Base-by-base conservation (phyloP, 306 rosid species). In the Malus sieversii region DNA sequence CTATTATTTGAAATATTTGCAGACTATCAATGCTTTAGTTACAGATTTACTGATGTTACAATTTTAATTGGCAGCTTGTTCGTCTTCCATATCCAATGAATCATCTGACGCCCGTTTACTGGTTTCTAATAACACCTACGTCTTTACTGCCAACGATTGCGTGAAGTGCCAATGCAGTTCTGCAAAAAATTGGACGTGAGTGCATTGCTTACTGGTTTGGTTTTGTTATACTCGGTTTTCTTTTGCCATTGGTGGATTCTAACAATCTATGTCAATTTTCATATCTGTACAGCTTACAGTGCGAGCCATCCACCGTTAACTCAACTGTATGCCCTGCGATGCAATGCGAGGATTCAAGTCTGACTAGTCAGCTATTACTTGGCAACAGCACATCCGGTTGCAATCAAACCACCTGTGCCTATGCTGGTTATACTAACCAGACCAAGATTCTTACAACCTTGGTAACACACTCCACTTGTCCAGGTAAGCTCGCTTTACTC, bases 91-190 rank as follows among this genome's bases (percentile, higher is more conserved):
- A 62, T 74, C 1, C 52, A 79, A 71, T 27, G 76, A 12, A 60
- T 88, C 97, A 1, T 13, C 71, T 42, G 97, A 92, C 73, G 70
- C n/a, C 81, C 88, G 91, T 1, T 61, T 92, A 45, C 92, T 88
- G 40, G 88, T 90, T 23, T 52, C 97, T 6, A 87, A 81, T 32
- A 82, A 68, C 11, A 86, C 91, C 45, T 78, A 84, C 23, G 66
- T 38, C 57, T 83, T 86, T 69, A 92, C 97, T 8, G 99, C 99
- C 13, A 35, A 77, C 55, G 58, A 78, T 18, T 95, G 99, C 35
- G 89, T 95, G 25, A 88, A 82, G 78, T 95, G 99, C 90, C 76
- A 40, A 10, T 87, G 97, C 30, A 75, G 81, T 35, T 72, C 86
- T 27, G 67, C 81, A 5, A 84, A 70, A 64, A 84, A 77, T 38